Evolutionary conservation across 768 basidiomycete species (phyloP).

Genomic region (Podaxis sp.): DNA sequence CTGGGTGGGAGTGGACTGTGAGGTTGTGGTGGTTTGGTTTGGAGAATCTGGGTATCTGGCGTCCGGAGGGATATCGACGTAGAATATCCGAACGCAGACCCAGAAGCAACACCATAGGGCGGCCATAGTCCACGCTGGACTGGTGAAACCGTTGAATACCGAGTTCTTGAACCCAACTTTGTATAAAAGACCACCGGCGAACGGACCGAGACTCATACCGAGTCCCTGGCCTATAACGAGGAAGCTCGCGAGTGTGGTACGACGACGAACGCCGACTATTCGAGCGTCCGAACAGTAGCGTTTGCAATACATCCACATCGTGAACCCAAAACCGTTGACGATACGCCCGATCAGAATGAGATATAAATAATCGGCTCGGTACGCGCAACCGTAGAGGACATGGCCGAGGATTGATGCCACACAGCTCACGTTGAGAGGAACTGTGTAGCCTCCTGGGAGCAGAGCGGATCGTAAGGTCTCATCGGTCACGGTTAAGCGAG

Average conservation of each 20-base stretch:
- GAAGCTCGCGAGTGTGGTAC: conserved; percentile 61
- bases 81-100: conserved; percentile 27
- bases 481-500: not conserved
- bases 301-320: conserved; percentile 64
- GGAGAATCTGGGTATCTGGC: not conserved
- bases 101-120: conserved; percentile 49
- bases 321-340: conserved; percentile 54
- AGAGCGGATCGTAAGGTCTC: not conserved
- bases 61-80: conserved; percentile 32
- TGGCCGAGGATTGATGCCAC: conserved; percentile 48
- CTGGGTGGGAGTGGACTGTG: conserved; percentile 37
- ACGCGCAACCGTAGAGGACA: conserved; percentile 58
- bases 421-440: conserved; percentile 53
- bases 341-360: conserved; percentile 67
- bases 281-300: conserved; percentile 63
- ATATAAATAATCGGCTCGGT: conserved; percentile 56
- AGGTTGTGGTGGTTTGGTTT: conserved; percentile 19
- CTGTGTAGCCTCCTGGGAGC: conserved; percentile 46
- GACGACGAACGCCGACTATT: conserved; percentile 58
- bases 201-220: conserved; percentile 60
- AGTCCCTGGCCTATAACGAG: conserved; percentile 58
- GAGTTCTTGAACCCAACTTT: conserved; percentile 50
- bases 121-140: conserved; percentile 64
- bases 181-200: conserved; percentile 56
- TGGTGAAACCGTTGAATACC: conserved; percentile 63